Base-by-base conservation (phyloP, 2,329 filamentous ascomycete species). In the Fusarium continuum region DNA sequence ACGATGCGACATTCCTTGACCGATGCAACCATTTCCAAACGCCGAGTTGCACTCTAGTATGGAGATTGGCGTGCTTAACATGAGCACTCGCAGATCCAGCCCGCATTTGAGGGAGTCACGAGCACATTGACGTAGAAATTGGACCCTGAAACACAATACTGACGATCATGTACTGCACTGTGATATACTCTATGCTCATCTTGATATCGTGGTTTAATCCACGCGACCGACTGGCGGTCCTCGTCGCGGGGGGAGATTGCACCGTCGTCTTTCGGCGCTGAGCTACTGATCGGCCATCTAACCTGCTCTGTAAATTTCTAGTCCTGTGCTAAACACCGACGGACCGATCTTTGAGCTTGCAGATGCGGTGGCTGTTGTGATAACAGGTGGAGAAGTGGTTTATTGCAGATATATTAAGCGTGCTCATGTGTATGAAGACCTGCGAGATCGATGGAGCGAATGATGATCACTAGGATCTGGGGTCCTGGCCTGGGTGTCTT, bases 161-260 rank as follows among this genome's bases (percentile, higher is more conserved):
- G 48, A 19, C 23, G 39, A 60, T 41, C 53, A 43, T 32, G 39
- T 26, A 58, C 38, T 55, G 43, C 60, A 63, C 60, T 63, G 60
- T 64, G 60, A 45, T 44, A 49, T 63, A 63, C 60, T 57, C 49
- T 19, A 8, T 11, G 17, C 17, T 19, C n/a, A 34, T 9, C 31
- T n/a, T 17, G 14, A n/a, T 14, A 35, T 10, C 19, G 22, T n/a
- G 36, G 19, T 19, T 26, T 29, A 50, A 50, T 50, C 46, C 41
- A 49, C 36, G 45, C 26, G 34, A 50, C 29, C 36, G 35, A 49
- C 25, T 64, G 43, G 34, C 48, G 61, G 65, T 64, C 49, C 55
- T 65, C 56, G 61, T 51, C 61, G n/a, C n/a, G 44, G 61, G 61
- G 61, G 61, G 61, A 61, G 43, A 61, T 64, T 64, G 29, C 8